These are phyloP conservation scores for Pulicaria dysenterica DNA, from an alignment of 129 eudicot species.

Conservation along the genomic window DNA sequence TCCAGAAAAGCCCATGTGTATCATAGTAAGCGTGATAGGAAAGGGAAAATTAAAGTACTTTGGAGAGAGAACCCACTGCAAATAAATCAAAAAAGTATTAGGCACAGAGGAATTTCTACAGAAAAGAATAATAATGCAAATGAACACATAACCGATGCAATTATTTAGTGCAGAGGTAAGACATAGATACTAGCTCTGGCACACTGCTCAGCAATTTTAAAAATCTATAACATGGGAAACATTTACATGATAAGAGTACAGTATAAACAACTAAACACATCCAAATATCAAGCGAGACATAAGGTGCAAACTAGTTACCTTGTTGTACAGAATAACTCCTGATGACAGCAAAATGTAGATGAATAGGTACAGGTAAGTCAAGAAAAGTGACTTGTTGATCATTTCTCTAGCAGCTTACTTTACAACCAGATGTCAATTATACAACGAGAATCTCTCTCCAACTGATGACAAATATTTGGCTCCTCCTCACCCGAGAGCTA, in stretches of 20 bases:
- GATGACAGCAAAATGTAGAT: constrained; percentile 69
- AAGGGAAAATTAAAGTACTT: constrained; percentile 93
- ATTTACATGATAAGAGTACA: constrained; percentile 2
- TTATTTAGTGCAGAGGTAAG: neutral
- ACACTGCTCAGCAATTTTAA: constrained; percentile 14
- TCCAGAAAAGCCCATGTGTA: constrained; percentile 98
- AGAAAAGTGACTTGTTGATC: constrained; percentile 67
- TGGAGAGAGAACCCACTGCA: constrained; percentile 99
- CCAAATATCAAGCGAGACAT: constrained; percentile 22
- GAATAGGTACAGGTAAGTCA: constrained; percentile 67
- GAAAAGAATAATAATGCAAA: neutral
- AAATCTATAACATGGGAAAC: constrained; percentile 9
- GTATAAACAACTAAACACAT: constrained; percentile 1
- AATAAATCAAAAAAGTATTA: constrained; percentile 1
- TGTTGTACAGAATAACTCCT: constrained; percentile 74
- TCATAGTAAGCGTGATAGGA: constrained; percentile 97
- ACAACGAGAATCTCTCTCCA: constrained; percentile 35
- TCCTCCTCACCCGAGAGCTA: constrained; percentile 14
- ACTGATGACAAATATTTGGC: constrained; percentile 23
- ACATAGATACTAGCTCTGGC: constrained; percentile 5
- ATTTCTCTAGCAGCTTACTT: constrained; percentile 35
- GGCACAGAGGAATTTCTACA: neutral
- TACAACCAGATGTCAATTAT: constrained; percentile 24
- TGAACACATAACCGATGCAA: neutral
- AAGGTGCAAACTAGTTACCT: constrained; percentile 42